Evolutionary conservation across 768 basidiomycete species (phyloP).

Genomic region (Leccinum fibrillosum): DNA sequence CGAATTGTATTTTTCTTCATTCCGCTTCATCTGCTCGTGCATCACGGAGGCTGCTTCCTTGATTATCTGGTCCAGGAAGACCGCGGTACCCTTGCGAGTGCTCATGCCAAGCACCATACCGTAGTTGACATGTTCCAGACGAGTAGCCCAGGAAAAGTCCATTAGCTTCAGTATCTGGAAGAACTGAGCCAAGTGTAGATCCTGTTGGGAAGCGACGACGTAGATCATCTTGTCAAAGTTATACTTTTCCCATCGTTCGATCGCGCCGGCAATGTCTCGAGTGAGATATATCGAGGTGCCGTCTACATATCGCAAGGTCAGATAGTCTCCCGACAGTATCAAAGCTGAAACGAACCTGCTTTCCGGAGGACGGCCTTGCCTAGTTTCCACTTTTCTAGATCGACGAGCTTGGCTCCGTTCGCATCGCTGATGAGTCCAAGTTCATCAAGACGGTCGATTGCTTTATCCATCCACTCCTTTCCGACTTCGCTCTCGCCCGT

Average conservation of each 20-base stretch:
- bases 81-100: conserved; percentile 88
- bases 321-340: too few species aligned
- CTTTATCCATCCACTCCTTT: conserved; percentile 68
- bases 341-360: conserved; percentile 47
- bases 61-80: conserved; percentile 92
- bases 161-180: conserved; percentile 92
- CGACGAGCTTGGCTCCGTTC: conserved; percentile 82
- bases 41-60: conserved; percentile 84
- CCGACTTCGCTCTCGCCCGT: conserved; percentile 85
- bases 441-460: conserved; percentile 63
- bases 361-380: conserved; percentile 90
- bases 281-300: conserved; percentile 94
- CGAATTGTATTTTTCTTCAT: conserved; percentile 86
- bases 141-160: conserved; percentile 82
- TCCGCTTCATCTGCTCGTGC: conserved; percentile 96
- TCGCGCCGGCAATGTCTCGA: conserved; percentile 92
- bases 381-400: conserved; percentile 87
- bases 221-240: conserved; percentile 93
- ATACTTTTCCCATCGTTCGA: conserved; percentile 90
- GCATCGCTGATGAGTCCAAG: conserved; percentile 73
- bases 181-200: conserved; percentile 85
- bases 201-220: conserved; percentile 84
- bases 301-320: conserved; percentile 43
- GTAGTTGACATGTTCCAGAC: conserved; percentile 85
- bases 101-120: conserved; percentile 95